Base-by-base conservation (phyloP, 805 yeast genomes). In the Kazachstania bromeliacearum region DNA sequence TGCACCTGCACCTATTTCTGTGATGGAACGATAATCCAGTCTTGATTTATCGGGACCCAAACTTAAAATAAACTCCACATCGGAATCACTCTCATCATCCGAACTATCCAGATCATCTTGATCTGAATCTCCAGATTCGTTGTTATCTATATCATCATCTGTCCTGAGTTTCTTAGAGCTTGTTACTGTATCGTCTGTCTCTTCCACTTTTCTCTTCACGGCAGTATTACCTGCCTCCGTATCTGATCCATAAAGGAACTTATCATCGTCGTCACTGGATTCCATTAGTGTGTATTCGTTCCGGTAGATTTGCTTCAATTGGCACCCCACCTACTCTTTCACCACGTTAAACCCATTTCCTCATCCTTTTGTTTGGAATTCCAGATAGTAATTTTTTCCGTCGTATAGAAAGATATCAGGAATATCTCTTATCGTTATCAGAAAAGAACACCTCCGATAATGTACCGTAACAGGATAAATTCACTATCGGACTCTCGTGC, bases 11-110 rank as follows among this genome's bases (percentile, higher is more conserved):
- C 21, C 25, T n/a, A 28, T 16, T n/a, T 20, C 51, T 6, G 39
- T 22, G 27, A 28, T 35, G 7, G 41, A 38, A 16, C 33, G 44
- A 10, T 51, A 48, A 28, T 51, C 64, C 37, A 51, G 39, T 33
- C 52, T 41, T 7, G 53, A 36, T 10, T 50, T 41, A 41, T 49
- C 51, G 2, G 53, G 46, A 15, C 65, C 66, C 17, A 58, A 55
- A 29, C 79, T 79, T 34, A 88, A 81, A 33, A 88, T 81, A 52
- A 89, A 82, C 58, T 88, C 96, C 24, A 88, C 73, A 50, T 83
- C 92, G 9, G 64, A 72, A 5, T 61, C 67, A 6, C 61, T 70
- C 3, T 64, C 71, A 12, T 63, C 70, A 3, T 61, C 67, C 2
- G 48, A 57, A 8, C 37, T 49, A 8, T 25, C 31, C 2, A n/a